Evolutionary conservation across 768 basidiomycete species (phyloP).

Genomic region (Lentinula sp.): DNA sequence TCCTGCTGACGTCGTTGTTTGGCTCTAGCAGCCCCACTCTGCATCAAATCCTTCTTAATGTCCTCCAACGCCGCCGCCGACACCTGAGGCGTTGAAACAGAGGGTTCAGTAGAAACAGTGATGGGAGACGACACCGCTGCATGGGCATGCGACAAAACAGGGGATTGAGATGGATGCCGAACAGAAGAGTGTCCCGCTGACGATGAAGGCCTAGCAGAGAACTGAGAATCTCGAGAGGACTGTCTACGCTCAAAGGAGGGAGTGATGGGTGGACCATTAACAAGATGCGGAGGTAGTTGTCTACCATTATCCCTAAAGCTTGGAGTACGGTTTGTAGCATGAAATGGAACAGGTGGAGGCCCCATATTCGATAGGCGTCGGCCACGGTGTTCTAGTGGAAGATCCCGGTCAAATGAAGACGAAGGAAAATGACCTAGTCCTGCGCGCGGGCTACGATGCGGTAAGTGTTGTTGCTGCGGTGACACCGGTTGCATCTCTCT

Average conservation of each 20-base stretch:
- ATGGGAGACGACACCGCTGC: conserved; percentile 27
- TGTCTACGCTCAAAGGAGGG: conserved; percentile 15
- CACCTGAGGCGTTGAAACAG: conserved; percentile 24
- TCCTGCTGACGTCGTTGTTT: conserved; percentile 75
- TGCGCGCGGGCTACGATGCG: neutral
- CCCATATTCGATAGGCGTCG: conserved; percentile 42
- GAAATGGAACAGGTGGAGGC: conserved; percentile 41
- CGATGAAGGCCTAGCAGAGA: conserved; percentile 25
- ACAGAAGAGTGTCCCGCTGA: conserved; percentile 15
- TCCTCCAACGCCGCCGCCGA: conserved; percentile 51
- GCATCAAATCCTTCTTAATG: conserved; percentile 74
- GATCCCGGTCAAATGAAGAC: neutral
- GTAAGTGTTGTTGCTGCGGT: neutral
- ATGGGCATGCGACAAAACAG: conserved; percentile 36
- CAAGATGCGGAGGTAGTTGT: conserved; percentile 55
- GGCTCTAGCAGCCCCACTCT: conserved; percentile 78
- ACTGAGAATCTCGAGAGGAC: conserved; percentile 38
- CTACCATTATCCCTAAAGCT: conserved; percentile 34
- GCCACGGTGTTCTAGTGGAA: conserved; percentile 22
- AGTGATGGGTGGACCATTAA: conserved; percentile 23
- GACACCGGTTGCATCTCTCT: neutral
- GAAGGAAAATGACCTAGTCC: neutral
- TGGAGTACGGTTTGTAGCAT: conserved; percentile 22
- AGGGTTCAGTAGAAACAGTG: conserved; percentile 15
- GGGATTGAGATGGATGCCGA: conserved; percentile 36